Base-by-base conservation (phyloP, 1,284 basidiomycete genomes). In the Apiotrichum montevideense region DNA sequence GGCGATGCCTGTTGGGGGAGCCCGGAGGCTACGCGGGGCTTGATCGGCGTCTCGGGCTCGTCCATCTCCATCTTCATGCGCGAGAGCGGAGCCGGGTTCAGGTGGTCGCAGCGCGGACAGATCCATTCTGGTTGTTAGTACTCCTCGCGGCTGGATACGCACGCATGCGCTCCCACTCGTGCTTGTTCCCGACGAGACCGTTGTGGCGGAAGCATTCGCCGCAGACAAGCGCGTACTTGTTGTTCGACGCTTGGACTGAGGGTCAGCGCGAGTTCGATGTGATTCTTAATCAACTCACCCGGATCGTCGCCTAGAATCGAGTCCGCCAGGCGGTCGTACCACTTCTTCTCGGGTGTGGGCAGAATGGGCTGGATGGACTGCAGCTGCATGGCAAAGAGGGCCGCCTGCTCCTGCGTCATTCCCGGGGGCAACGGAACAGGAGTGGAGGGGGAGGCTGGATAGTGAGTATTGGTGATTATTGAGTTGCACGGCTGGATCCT, bases 181-280 rank as follows among this genome's bases (percentile, higher is more conserved):
- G 86, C 73, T 92, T 73, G 61, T 69, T 88, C 60, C 88, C 87
- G 4, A 95, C 89, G 8, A 99, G 81, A 0, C 95, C 95, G 68
- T 98, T 98, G 76, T 98, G 95, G 13, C 85, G 79, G 70, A 91
- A 95, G 73, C 95, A 98, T 64, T 87, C 86, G 58, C 86, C 85
- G 75, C 95, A 99, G 44, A 99, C 96, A 55, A 98, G 82, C 1
- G 95, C 96, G 68, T 94, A 98, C 58, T 89, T 86, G 62, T 73
- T 79, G 57, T 72, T 67, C 29, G 73, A 68, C 4, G 74, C 69
- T 55, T 78, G 77, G 37, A 73, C 69, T 70, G 61, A 58, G 61
- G 48, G 42, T 61, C 34, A 49, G 40, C 21, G 34, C 5, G 6
- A 15, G 13, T 47, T 3, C 8, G 6, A 9, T 3, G 15, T 37